Conservation (phyloP, 2,329 filamentous ascomycete genomes). For the Neofusicoccum parvum region DNA sequence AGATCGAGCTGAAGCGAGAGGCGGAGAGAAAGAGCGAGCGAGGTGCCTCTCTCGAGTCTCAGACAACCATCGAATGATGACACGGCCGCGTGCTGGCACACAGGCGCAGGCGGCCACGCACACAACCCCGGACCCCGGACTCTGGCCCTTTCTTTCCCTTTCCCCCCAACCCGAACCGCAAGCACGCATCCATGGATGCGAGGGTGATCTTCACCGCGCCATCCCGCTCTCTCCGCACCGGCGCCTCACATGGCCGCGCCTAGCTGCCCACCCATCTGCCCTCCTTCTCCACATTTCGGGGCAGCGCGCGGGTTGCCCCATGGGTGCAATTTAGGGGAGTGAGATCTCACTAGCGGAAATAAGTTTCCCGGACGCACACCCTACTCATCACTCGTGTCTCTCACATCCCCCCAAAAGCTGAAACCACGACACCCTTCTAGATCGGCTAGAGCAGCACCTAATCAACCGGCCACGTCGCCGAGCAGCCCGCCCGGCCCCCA, state of each 20-base stretch:
- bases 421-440: too few species aligned
- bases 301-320: constrained; percentile 14
- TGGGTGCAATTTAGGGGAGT: background rate
- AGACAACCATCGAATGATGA: constrained; percentile 18
- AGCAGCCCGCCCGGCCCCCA: background rate
- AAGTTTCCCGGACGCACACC: background rate
- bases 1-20: background rate
- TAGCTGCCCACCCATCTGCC: background rate
- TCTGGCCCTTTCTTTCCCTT: too few species aligned
- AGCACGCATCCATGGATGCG: background rate
- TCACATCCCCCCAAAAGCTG: too few species aligned
- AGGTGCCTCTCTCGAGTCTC: constrained; percentile 2
- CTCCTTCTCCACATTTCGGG: constrained; percentile 2
- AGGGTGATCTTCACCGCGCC: background rate
- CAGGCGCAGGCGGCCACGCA: background rate
- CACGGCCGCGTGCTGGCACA: background rate
- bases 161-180: too few species aligned
- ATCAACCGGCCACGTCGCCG: too few species aligned
- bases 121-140: constrained; percentile 9
- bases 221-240: background rate
- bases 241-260: background rate
- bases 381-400: background rate
- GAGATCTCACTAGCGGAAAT: background rate
- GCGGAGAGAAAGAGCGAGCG: background rate
- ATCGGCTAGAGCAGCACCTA: too few species aligned